Conservation (phyloP, 345 rosid genomes). For the Zanthoxylum bungeanum region DNA sequence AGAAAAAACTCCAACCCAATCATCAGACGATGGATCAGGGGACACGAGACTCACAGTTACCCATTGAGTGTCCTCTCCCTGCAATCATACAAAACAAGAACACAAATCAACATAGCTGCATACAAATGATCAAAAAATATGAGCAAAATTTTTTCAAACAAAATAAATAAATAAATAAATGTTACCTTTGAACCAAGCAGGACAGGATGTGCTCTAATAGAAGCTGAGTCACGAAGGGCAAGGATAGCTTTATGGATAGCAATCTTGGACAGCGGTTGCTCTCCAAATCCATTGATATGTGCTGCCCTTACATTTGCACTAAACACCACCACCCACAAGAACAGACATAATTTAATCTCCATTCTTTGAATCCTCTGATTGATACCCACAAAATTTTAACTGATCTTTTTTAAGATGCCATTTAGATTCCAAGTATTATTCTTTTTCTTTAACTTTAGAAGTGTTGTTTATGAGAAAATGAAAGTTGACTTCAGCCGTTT, state of each 20-base stretch:
- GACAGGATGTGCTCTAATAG: constrained; percentile 44
- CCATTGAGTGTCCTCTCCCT: constrained; percentile 88
- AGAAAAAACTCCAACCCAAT: constrained; percentile 92
- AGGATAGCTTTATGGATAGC: constrained; percentile 44
- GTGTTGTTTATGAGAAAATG: too few relatives aligned
- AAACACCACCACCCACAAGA: constrained; percentile 16
- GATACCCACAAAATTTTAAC: too few relatives aligned
- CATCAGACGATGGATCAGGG: constrained; percentile 46
- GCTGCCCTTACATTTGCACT: constrained; percentile 14
- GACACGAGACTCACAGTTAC: constrained; percentile 45
- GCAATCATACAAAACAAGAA: constrained; percentile 18
- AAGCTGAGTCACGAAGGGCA: constrained; percentile 39
- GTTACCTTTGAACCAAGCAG: constrained; percentile 56
- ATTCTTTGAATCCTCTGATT: background rate
- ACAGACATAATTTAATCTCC: background rate
- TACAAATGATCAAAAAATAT: background rate
- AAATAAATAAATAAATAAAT: too few relatives aligned
- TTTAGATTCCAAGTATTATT: too few relatives aligned
- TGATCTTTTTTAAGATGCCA: too few relatives aligned
- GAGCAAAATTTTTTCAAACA: background rate
- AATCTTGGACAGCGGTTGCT: constrained; percentile 68
- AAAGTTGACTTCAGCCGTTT: too few relatives aligned
- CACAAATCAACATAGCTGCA: background rate
- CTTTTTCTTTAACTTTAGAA: too few relatives aligned
- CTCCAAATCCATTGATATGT: constrained; percentile 35